These are phyloP conservation scores for Cenchrus americanus DNA, from an alignment of 176 grass and related monocot genomes.

Conservation along the genomic window DNA sequence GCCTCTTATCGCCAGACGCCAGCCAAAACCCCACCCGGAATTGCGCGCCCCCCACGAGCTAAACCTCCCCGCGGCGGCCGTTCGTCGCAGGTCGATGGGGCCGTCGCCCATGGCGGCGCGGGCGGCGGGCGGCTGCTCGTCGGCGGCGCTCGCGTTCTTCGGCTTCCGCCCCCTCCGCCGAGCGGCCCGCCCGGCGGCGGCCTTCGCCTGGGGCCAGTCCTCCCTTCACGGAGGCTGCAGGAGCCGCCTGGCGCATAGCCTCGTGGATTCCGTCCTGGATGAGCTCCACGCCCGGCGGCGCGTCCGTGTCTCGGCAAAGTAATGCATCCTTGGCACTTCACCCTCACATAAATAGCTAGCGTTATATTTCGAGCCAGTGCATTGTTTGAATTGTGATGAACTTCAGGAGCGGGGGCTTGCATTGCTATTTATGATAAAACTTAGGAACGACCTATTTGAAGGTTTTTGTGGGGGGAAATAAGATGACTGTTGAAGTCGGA, in stretches of 20 bases:
- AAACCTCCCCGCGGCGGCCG: not conserved
- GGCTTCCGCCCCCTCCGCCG: constrained; percentile 43
- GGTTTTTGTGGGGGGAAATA: not conserved
- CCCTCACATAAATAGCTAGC: not conserved
- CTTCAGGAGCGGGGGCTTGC: not conserved
- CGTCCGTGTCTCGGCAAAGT: constrained; percentile 60
- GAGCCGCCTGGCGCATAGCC: constrained; percentile 43
- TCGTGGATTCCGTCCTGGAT: constrained; percentile 66
- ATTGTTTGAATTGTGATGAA: not conserved
- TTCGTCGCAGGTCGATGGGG: constrained; percentile 18
- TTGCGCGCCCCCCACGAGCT: not conserved
- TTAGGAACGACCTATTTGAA: not conserved
- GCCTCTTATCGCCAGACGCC: constrained; percentile 50
- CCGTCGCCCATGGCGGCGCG: constrained; percentile 58
- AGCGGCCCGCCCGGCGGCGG: constrained; percentile 18
- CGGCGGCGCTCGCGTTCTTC: constrained; percentile 58
- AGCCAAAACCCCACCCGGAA: constrained; percentile 28
- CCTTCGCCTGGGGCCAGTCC: constrained; percentile 22
- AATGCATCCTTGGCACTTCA: constrained; percentile 12
- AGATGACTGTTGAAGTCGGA: not conserved
- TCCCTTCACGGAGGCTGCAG: constrained; percentile 26
- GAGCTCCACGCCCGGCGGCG: constrained; percentile 62
- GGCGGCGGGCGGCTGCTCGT: constrained; percentile 52
- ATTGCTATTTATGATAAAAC: not conserved
- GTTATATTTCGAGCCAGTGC: not conserved